Percentiles rank a stretch among this genome's conserved stretches.
phyloP scores from a whole-genome alignment of 2,329 filamentous ascomycete genomes.

The Colletotrichum tanaceti region DNA sequence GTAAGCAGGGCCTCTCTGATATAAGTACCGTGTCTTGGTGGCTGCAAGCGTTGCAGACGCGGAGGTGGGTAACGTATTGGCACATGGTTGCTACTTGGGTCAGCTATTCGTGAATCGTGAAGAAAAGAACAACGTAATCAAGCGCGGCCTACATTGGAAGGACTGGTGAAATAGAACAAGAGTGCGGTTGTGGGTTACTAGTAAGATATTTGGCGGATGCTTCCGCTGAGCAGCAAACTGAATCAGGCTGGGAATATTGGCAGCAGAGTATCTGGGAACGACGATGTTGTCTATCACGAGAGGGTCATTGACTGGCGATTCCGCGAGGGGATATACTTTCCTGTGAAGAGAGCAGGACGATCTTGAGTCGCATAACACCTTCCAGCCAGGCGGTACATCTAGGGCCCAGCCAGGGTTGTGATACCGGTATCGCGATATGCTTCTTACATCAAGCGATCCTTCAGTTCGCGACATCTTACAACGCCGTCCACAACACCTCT shows the following conservation, averaged over 20 bases:
- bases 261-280: conserved; percentile 1
- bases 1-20: conserved; percentile 50
- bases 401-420: conserved; percentile 5
- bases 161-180: not conserved
- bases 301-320: not conserved
- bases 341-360: not conserved
- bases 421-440: conserved; percentile 5
- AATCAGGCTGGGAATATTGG: not conserved
- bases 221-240: not conserved
- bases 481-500: not conserved
- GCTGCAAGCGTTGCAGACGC: conserved; percentile 50
- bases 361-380: not conserved
- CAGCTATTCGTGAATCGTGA: not conserved
- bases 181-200: not conserved
- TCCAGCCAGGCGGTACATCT: not conserved
- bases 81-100: conserved; percentile 48
- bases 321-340: conserved; percentile 1
- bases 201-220: not conserved
- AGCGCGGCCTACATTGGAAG: not conserved
- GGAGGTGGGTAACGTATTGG: conserved; percentile 52
- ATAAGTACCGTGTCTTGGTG: conserved; percentile 53
- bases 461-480: conserved; percentile 19
- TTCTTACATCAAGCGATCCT: conserved; percentile 17
- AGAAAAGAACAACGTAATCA: too few species aligned
- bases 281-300: not conserved